These are phyloP conservation scores for Tuber borchii DNA, from an alignment of 495 filamentous ascomycete genomes.

Conservation along the genomic window DNA sequence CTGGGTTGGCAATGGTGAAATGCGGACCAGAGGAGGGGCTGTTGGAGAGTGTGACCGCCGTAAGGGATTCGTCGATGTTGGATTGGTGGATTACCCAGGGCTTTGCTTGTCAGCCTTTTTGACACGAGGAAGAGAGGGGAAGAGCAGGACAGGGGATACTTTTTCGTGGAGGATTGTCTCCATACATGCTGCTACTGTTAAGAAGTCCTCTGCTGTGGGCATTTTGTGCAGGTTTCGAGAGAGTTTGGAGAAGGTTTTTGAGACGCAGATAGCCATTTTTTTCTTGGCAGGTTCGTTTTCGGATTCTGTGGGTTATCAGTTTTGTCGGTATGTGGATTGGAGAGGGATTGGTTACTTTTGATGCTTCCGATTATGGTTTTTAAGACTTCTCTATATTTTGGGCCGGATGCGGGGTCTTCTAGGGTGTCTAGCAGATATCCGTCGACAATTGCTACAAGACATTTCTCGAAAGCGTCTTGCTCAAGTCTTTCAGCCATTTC, in stretches of 20 bases:
- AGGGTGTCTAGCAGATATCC: constrained; percentile 17
- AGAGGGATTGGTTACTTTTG: constrained; percentile 11
- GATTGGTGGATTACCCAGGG: constrained; percentile 36
- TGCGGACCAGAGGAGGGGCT: constrained; percentile 27
- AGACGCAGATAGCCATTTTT: constrained; percentile 6
- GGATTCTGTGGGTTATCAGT: constrained; percentile 25
- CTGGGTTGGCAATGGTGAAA: constrained; percentile 10
- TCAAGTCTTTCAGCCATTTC: constrained; percentile 13
- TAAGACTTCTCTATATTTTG: constrained; percentile 28
- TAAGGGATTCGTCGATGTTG: constrained; percentile 38
- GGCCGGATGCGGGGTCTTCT: neutral
- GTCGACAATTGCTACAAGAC: constrained; percentile 15
- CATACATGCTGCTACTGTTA: constrained; percentile 26
- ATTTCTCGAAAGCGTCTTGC: constrained; percentile 9
- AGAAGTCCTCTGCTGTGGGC: constrained; percentile 25
- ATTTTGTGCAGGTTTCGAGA: constrained; percentile 20
- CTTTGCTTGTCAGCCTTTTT: constrained; percentile 9
- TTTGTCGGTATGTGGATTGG: neutral
- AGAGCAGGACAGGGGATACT: neutral
- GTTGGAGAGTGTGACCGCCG: constrained; percentile 24
- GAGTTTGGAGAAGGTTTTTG: constrained; percentile 23
- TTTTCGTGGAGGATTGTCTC: constrained; percentile 29
- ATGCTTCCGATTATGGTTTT: constrained; percentile 22
- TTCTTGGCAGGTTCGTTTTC: constrained; percentile 8
- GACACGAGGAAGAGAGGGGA: neutral